These are phyloP conservation scores for Grosmannia serpens DNA, from an alignment of 2,329 filamentous ascomycete species.

Conservation along the genomic window DNA sequence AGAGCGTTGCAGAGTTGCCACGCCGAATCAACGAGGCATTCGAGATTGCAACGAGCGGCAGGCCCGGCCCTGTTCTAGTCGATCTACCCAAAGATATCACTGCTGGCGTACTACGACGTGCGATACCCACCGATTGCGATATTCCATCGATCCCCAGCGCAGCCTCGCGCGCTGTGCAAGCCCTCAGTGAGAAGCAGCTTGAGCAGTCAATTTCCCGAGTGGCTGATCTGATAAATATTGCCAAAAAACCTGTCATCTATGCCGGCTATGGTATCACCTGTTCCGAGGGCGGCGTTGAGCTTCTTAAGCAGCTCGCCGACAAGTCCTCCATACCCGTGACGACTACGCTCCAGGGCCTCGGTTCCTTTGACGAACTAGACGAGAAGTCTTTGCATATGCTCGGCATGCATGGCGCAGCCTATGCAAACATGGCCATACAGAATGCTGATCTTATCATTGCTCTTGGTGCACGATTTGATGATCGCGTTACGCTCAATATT, in stretches of 20 bases:
- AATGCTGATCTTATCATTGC: constrained; percentile 93
- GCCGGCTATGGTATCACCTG: constrained; percentile 83
- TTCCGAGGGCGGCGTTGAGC: constrained; percentile 62
- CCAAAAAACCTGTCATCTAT: constrained; percentile 92
- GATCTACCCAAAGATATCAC: constrained; percentile 96
- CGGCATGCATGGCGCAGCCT: constrained; percentile 94
- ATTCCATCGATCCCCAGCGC: constrained; percentile 76
- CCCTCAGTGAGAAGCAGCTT: constrained; percentile 61
- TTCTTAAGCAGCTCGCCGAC: constrained; percentile 78
- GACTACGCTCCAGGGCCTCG: constrained; percentile 87
- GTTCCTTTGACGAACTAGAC: constrained; percentile 85
- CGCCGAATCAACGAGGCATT: constrained; percentile 95
- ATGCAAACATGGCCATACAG: constrained; percentile 97
- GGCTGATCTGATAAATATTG: constrained; percentile 70
- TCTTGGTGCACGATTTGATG: constrained; percentile 87
- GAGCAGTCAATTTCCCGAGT: constrained; percentile 63
- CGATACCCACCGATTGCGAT: constrained; percentile 66
- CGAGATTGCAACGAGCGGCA: constrained; percentile 89
- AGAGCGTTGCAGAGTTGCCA: constrained; percentile 85
- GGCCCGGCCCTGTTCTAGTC: constrained; percentile 88
- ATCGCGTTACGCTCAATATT: constrained; percentile 77
- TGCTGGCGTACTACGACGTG: constrained; percentile 66
- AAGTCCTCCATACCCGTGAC: constrained; percentile 90
- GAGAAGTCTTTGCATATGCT: constrained; percentile 96
- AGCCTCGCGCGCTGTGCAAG: constrained; percentile 69